Percentiles rank a stretch among this genome's conserved stretches.
Evolutionary conservation across 495 filamentous ascomycete species (phyloP).

Genomic region (Barbatosphaeria neglecta): DNA sequence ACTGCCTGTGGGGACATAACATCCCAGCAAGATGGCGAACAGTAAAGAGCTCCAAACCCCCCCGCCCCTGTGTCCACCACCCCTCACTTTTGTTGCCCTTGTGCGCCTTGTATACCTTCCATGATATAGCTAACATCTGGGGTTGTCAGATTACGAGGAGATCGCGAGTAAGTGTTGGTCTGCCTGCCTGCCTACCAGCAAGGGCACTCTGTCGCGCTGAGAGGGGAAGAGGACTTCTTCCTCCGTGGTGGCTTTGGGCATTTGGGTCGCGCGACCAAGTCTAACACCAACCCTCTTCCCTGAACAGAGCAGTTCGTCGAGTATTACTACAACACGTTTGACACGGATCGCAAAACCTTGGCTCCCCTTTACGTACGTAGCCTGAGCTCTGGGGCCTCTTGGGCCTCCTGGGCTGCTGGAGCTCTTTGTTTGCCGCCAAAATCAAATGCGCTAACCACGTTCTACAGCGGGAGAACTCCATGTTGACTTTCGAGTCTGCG

Average conservation of each 20-base stretch:
- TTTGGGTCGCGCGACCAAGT: not conserved
- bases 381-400: not conserved
- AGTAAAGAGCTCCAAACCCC: too few species aligned
- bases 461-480: conserved; percentile 65
- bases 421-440: too few species aligned
- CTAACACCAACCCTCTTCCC: conserved; percentile 3
- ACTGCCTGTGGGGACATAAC: not conserved
- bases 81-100: not conserved
- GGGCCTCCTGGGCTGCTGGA: too few species aligned
- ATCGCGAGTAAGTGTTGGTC: conserved; percentile 16
- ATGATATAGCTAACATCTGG: conserved; percentile 1
- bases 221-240: too few species aligned
- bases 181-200: too few species aligned
- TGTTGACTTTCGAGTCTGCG: conserved; percentile 80
- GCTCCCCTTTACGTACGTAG: conserved; percentile 64
- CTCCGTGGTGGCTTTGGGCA: not conserved
- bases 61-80: too few species aligned
- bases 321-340: conserved; percentile 86
- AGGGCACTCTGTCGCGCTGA: too few species aligned
- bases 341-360: conserved; percentile 49
- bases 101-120: not conserved
- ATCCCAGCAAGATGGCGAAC: not conserved
- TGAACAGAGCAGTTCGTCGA: conserved; percentile 64
- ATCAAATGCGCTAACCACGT: conserved; percentile 1
- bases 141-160: conserved; percentile 7